Evolutionary conservation across 768 basidiomycete genomes (phyloP), one percentile per base, ranked within the genome.

Genomic region (Leccinum imitatum): DNA sequence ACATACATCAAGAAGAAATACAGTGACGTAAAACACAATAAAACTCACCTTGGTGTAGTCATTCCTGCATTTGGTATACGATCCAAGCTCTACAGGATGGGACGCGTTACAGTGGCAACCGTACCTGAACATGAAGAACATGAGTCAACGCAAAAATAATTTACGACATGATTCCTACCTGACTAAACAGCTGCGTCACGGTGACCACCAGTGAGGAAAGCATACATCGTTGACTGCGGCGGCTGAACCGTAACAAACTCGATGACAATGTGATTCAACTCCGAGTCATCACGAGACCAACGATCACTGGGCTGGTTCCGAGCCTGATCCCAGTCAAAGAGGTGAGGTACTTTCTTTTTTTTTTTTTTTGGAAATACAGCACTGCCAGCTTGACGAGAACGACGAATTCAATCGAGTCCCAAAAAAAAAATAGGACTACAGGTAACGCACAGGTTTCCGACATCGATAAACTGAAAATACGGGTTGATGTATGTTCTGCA

Each of bases 51-150:
- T 97, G 52, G 95, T 97, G 62, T 96, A 82, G 58, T 87, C 83
- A 68, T 97, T 95, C 59, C 92, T 93, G 74, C 31, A 31, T 99
- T 95, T 14, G 97, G 97, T 62, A 99, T 87, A 57, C 93, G 89
- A 65, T 96, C 95, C 60, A 99, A 80, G 67, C 89, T 95, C 76
- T 98, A 97, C 52, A 98, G 82, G 66, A 99, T 93, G 1, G 97
- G 95, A 48, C 96, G 87, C 6, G 95, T 97, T 21, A 96, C 97
- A 60, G 95, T 98, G 14, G 97, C 97, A 52, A 98, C 93, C 96
- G 98, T 98, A 50, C 95, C 95, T 90, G 61, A 48, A 47, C 10
- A 19, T 44, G 21, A 58, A 56, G 27, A n/a, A 19, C 7, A 11
- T 62, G n/a, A 57, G 35, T 7, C 17, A 25, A 4, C 2, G 6